A percentile compares a stretch with the other conserved stretches of the same genome.
Evolutionary conservation across 179 eudicot genomes (phyloP).

Genomic region (Carnegiea gigantea): DNA sequence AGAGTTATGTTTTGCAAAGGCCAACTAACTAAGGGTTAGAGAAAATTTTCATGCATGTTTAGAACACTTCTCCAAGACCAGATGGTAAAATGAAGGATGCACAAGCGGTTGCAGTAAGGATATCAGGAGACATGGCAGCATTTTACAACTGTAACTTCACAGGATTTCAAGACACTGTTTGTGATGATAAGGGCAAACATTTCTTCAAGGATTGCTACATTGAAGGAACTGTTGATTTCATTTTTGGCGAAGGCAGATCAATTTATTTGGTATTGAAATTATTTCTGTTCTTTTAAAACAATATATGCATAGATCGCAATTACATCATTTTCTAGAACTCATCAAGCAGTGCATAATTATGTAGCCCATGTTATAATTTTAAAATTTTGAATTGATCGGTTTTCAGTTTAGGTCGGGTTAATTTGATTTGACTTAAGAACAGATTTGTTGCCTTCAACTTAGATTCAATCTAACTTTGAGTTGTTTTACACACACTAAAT

Average conservation of each 20-base stretch:
- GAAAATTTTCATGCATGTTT: no score
- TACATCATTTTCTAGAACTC: no score
- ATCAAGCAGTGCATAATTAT: neutral
- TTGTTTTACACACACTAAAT: no score
- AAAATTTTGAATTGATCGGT: no score
- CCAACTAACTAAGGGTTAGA: no score
- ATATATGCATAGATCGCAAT: neutral
- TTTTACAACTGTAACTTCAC: slow-evolving; percentile 44
- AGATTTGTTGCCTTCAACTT: no score
- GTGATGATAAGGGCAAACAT: slow-evolving; percentile 63
- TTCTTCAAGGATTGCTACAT: slow-evolving; percentile 72
- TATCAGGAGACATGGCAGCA: slow-evolving; percentile 54
- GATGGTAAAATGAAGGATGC: slow-evolving; percentile 31
- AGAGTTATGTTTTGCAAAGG: no score
- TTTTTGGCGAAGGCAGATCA: slow-evolving; percentile 64
- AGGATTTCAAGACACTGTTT: slow-evolving; percentile 66
- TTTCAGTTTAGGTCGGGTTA: no score
- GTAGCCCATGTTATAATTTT: no score
- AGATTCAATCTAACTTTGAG: no score
- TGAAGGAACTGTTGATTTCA: slow-evolving; percentile 73
- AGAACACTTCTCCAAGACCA: slow-evolving; percentile 11
- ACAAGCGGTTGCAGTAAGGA: slow-evolving; percentile 56
- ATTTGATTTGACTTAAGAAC: no score
- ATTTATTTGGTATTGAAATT: slow-evolving; percentile 45
- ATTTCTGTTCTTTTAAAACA: no score